phyloP scores from a whole-genome alignment of 768 basidiomycete species.

The Panaeolus papilionaceus region DNA sequence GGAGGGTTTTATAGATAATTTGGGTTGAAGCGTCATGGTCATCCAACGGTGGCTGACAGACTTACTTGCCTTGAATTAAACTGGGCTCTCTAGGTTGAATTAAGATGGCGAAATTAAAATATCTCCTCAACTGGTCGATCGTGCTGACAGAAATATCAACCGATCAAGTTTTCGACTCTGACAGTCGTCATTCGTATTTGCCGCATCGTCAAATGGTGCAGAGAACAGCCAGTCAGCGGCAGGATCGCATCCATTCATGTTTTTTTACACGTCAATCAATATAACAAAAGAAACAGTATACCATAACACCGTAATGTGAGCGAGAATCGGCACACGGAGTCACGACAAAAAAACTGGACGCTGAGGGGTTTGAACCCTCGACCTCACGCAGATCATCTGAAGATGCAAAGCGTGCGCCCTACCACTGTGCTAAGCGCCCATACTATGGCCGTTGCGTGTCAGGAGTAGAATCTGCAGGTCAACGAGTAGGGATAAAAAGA shows the following conservation, averaged over 20 bases:
- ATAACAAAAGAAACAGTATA: too few relatives aligned
- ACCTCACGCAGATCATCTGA: slow-evolving; percentile 4
- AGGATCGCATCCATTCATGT: too few relatives aligned
- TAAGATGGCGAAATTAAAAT: neutral
- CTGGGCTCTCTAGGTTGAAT: neutral
- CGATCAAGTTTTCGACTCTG: neutral
- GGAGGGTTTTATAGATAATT: neutral
- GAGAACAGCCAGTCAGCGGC: too few relatives aligned
- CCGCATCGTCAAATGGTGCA: too few relatives aligned
- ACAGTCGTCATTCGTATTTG: too few relatives aligned
- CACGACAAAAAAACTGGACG: neutral
- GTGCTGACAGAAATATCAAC: neutral
- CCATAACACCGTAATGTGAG: too few relatives aligned
- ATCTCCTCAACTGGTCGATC: neutral
- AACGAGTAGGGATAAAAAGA: too few relatives aligned
- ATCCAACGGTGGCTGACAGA: neutral
- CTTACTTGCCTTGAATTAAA: neutral
- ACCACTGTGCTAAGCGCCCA: slow-evolving; percentile 8
- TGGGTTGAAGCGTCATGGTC: neutral
- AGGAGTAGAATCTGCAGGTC: too few relatives aligned
- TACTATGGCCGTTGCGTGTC: neutral
- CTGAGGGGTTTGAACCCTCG: slow-evolving; percentile 6
- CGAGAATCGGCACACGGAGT: too few relatives aligned
- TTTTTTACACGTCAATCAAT: too few relatives aligned
- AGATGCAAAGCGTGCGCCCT: slow-evolving; percentile 9